Evolutionary conservation across 257 asterid genomes (phyloP), one percentile per base, ranked within the genome.

Genomic region (Solanum chiquidenum): DNA sequence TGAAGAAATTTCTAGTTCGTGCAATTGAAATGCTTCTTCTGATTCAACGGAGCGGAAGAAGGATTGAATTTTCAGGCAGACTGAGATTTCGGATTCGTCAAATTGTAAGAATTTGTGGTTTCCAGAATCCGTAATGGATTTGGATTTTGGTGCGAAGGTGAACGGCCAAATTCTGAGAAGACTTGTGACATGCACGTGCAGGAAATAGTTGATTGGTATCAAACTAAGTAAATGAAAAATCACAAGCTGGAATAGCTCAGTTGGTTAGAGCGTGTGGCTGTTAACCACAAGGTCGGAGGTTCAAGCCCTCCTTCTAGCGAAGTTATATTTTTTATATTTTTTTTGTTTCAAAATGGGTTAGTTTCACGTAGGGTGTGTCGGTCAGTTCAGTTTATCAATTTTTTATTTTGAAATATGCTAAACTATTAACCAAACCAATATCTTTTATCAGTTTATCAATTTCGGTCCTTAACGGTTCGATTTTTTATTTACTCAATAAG

Each of bases 181-280:
- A 25, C 84, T 12, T 29, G 84, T 7, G 64, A 13, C 7, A 25
- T 25, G 16, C 25, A 77, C 37, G 37, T 77, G 62, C 14, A 55
- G 1, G 55, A 46, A 12, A 9, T 2, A 3, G 12, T 40, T 40
- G 14, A 11, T 42, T 46, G 7, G 13, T 46, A 13, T 12, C 13
- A 13, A 46, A 46, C 0, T 46, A 5, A 46, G 4, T 46, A 14
- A 0, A 5, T 5, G 7, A 2, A 1, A 46, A 4, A 46, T 46
- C 20, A 5, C 13, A 71, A 71, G 98, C 98, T 97, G 99, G 99
- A 96, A 96, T 97, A 94, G 99, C 98, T 96, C 99, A 97, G 99
- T 92, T 96, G 98, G 99, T 90, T 96, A 97, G 98, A 97, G 98
- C 98, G 98, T 97, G 98, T 97, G 99, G 99, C 99, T 97, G 98